phyloP scores from a whole-genome alignment of 2,329 filamentous ascomycete genomes.

The Neopestalotiopsis clavispora region DNA sequence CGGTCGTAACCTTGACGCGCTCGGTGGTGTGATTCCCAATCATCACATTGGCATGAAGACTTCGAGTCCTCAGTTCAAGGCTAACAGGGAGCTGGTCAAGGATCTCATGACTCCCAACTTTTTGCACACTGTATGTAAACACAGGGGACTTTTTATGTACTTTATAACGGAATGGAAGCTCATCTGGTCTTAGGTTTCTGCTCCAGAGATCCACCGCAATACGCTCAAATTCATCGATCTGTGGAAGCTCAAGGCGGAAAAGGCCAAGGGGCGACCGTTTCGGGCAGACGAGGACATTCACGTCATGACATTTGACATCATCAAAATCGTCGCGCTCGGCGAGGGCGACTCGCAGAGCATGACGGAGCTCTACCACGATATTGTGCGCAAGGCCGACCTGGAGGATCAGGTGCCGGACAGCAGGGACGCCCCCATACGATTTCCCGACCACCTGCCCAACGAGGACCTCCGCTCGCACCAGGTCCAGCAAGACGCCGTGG shows the following conservation, averaged over 20 bases:
- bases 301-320: constrained; percentile 37
- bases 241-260: constrained; percentile 36
- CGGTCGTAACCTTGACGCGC: constrained; percentile 25
- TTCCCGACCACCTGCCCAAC: constrained; percentile 17
- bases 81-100: constrained; percentile 36
- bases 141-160: neutral
- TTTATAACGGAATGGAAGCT: neutral
- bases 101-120: constrained; percentile 43
- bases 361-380: constrained; percentile 19
- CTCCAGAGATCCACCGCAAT: constrained; percentile 37
- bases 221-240: constrained; percentile 34
- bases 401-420: neutral
- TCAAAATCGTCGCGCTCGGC: constrained; percentile 38
- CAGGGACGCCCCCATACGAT: constrained; percentile 13
- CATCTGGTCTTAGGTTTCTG: constrained; percentile 31
- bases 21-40: constrained; percentile 25
- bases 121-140: constrained; percentile 26
- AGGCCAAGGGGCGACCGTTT: constrained; percentile 36
- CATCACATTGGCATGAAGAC: constrained; percentile 40
- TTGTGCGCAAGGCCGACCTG: constrained; percentile 9
- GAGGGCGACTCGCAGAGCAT: constrained; percentile 20
- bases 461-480: constrained; percentile 17
- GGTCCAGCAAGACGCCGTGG: constrained; percentile 20
- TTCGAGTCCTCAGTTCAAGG: constrained; percentile 34
- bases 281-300: constrained; percentile 34